Base-by-base conservation (phyloP, 805 yeast species). In the Kodamaea jinghongensis region DNA sequence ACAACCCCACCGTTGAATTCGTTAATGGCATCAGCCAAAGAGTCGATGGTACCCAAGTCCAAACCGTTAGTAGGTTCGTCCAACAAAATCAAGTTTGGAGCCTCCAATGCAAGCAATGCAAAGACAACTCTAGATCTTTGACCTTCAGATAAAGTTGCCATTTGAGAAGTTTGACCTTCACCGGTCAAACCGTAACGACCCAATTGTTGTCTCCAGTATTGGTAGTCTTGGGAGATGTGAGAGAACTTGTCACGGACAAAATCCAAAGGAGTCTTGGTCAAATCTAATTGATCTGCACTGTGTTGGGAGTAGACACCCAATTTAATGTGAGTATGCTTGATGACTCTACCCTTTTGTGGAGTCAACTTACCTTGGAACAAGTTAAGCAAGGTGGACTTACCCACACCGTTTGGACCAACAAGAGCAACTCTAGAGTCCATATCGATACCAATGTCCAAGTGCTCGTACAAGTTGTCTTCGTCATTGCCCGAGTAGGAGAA, bases 11-110 rank as follows among this genome's bases (percentile, higher is more conserved):
- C 99, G 61, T 83, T 86, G 77, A 86, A 93, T 23, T 79, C 84
- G 51, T 89, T 83, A 63, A 93, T 91, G 49, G 99, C 99, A 42
- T 85, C 95, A 39, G 97, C 99, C 57, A 93, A 76, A 31, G 99
- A 93, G 70, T 93, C 99, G 62, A 93, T 93, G 38, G 99, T 90
- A 59, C 97, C 89, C 56, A 93, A 91, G 76, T 93, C 99, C 69
- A 93, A 76, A 78, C 98, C 98, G 78, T 93, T 93, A 52, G 99
- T 93, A 79, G 99, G 99, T 83, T 93, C 99, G 76, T 93, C 99
- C 71, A 93, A 76, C 62, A 93, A 73, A 56, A 93, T 75, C 66
- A 93, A 87, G 71, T 93, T 93, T 59, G 99, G 99, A 48, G 86
- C 73, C 71, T 93, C 97, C 52, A 93, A 76, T 37, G 99, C 99